These are phyloP conservation scores for Colletotrichum limetticola DNA, from an alignment of 2,329 filamentous ascomycete species.

Conservation along the genomic window DNA sequence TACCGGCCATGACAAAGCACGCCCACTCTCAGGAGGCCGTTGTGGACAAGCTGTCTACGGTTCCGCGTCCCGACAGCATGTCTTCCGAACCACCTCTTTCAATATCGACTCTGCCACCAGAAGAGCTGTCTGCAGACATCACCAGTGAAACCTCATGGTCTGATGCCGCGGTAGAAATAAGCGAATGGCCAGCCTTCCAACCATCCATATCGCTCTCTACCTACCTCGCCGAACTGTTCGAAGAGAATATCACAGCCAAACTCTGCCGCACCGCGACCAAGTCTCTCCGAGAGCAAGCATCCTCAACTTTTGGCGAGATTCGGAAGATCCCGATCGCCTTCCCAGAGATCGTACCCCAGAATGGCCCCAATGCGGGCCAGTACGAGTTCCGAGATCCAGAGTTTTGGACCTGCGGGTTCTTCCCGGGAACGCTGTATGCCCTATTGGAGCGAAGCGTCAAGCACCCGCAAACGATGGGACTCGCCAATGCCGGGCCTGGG, in stretches of 20 bases:
- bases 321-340: constrained; percentile 34
- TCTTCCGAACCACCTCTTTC: not conserved
- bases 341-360: constrained; percentile 37
- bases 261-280: constrained; percentile 35
- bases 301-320: not conserved
- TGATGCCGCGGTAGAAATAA: not conserved
- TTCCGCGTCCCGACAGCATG: not conserved
- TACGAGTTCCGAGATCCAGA: constrained; percentile 32
- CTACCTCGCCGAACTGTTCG: constrained; percentile 27
- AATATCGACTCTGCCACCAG: not conserved
- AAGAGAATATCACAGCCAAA: constrained; percentile 37
- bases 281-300: constrained; percentile 19
- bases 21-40: no score
- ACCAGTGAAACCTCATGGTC: constrained; percentile 23
- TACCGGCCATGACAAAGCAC: no score
- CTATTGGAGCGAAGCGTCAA: constrained; percentile 46
- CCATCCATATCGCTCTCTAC: not conserved
- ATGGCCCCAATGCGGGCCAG: constrained; percentile 30
- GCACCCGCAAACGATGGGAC: constrained; percentile 41
- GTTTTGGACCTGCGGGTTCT: constrained; percentile 52
- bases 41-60: not conserved
- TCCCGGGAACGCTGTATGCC: constrained; percentile 48
- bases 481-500: not conserved
- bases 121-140: not conserved
- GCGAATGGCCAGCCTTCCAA: not conserved